A percentile compares a stretch with the other conserved stretches of the same genome.
Conservation (phyloP, 164 flowering plant genomes). For the Tinospora cordifolia region DNA sequence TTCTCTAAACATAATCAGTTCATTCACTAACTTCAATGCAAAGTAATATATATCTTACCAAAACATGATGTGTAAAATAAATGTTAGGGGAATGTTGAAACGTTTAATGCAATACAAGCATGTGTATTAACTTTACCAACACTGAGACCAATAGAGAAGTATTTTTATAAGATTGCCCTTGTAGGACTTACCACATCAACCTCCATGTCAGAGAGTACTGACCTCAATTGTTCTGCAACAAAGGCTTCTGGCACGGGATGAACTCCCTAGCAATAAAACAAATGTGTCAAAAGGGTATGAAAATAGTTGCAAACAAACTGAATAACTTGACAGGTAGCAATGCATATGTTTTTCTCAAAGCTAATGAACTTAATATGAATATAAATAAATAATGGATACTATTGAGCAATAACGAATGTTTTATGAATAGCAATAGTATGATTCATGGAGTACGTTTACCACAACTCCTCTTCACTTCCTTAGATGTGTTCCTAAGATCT, state of each 20-base stretch:
- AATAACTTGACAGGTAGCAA: background rate
- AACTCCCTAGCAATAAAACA: conserved; percentile 43
- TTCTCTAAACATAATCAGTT: no score
- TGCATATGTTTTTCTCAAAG: background rate
- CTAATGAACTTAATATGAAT: background rate
- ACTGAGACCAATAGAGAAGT: no score
- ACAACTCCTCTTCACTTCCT: background rate
- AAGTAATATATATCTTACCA: no score
- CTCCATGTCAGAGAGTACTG: conserved; percentile 88
- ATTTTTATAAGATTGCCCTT: background rate
- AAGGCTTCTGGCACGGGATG: conserved; percentile 55
- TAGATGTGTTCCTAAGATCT: background rate
- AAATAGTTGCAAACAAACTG: background rate
- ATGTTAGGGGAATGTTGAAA: no score
- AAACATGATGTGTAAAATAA: no score
- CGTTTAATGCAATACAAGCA: no score
- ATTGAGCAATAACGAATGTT: background rate
- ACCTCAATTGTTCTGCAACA: conserved; percentile 66
- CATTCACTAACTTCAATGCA: no score
- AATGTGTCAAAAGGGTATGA: background rate
- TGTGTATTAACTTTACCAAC: no score
- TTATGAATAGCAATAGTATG: no score
- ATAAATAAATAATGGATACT: no score
- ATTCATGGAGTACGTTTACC: no score
- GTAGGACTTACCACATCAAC: conserved; percentile 71